Evolutionary conservation across 768 basidiomycete genomes (phyloP).

Genomic region (Pilatotrama ljubarskyi): DNA sequence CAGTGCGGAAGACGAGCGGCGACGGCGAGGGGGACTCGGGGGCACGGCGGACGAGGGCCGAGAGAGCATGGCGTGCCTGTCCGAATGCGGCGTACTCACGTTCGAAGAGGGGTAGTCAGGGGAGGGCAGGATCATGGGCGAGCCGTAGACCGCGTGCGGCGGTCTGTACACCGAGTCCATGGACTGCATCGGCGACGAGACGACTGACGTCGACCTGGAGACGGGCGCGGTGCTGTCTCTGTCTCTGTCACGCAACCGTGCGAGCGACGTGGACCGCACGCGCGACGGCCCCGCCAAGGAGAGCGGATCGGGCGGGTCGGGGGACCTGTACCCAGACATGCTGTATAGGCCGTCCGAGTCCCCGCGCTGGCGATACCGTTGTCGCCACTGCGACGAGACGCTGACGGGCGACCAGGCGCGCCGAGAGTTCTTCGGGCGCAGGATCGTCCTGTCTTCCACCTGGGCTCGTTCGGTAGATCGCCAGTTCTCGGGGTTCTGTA

Average conservation of each 20-base stretch:
- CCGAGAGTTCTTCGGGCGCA: slow-evolving; percentile 14
- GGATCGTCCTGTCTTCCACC: slow-evolving; percentile 20
- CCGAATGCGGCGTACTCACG: slow-evolving; percentile 5
- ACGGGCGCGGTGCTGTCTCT: not conserved
- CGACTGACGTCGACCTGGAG: slow-evolving; percentile 16
- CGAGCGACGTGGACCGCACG: not conserved
- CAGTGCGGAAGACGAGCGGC: slow-evolving; percentile 1
- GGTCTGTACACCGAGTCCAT: slow-evolving; percentile 10
- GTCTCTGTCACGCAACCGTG: not conserved
- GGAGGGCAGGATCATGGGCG: slow-evolving; percentile 12
- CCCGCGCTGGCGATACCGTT: slow-evolving; percentile 9
- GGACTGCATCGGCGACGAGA: slow-evolving; percentile 6
- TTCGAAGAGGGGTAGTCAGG: slow-evolving; percentile 10
- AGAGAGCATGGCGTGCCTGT: slow-evolving; percentile 13
- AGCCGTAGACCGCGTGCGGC: not conserved
- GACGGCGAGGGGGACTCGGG: not conserved
- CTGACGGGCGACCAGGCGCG: slow-evolving; percentile 23
- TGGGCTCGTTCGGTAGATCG: slow-evolving; percentile 37
- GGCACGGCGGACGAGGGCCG: not conserved
- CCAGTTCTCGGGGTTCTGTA: slow-evolving; percentile 50
- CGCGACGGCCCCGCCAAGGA: not conserved
- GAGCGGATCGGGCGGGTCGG: slow-evolving; percentile 6
- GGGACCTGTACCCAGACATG: not conserved
- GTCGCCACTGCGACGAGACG: slow-evolving; percentile 12
- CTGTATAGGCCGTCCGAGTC: slow-evolving; percentile 13